Base-by-base conservation (phyloP, 257 asterid genomes). In the Lantana camara region DNA sequence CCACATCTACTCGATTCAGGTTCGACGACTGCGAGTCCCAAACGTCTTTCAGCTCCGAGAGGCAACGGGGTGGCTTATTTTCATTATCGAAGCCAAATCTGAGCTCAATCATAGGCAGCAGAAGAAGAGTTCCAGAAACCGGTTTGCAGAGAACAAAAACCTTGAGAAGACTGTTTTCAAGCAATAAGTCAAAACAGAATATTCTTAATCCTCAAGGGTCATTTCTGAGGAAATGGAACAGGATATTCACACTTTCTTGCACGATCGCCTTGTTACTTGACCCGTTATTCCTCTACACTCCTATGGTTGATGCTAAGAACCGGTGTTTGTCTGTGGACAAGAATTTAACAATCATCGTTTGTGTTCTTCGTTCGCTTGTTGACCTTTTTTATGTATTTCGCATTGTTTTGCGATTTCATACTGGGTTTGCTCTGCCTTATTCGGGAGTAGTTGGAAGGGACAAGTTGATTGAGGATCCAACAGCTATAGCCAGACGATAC, bases 381-480 rank as follows among this genome's bases (percentile, higher is more conserved):
- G 95, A 87, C 47, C 29, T 84, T 19, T 84, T 87, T 69, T 82
- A 87, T 58, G 21, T 77, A 23, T 59, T 74, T 35, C 95, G 84
- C 70, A 87, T 87, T 42, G 6, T 82, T 50, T 46, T 87, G 70
- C 86, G 80, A 73, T 87, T 87, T 51, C 83, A 79, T 4, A 84
- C 90, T 9, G 95, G 95, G 7, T 84, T 65, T 54, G 76, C 82
- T 13, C 66, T 84, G 40, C 95, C 86, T 12, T 67, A 71, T 45
- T 72, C 95, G 20, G 76, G 84, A 45, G 83, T 80, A 1, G 82
- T 84, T 71, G 92, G 95, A 64, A 82, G 95, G 71, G 92, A 92
- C 0, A 92, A 76, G 66, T 21, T 87, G 65, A 72, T 82, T 38
- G 73, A 70, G 55, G 86, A 87, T 68, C 60, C 73, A n/a, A 67